These are phyloP conservation scores for Wickerhamomyces chambardii DNA, from an alignment of 805 yeast species.

Conservation along the genomic window DNA sequence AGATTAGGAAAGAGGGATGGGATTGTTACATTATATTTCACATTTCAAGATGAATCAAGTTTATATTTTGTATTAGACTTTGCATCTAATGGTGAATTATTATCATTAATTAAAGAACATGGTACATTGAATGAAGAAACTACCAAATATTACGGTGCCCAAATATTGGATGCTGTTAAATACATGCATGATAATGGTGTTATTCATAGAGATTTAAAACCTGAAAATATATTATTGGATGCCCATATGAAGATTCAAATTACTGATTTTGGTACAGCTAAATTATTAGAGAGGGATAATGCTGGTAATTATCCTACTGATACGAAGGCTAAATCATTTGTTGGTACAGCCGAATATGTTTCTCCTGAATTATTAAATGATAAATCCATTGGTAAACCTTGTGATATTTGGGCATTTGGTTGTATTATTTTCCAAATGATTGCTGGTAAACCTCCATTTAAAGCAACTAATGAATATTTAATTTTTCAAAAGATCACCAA, in stretches of 20 bases:
- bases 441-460: constrained; percentile 86
- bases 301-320: constrained; percentile 55
- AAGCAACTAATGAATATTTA: constrained; percentile 73
- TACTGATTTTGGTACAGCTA: constrained; percentile 85
- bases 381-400: constrained; percentile 79
- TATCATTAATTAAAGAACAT: constrained; percentile 55
- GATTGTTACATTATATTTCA: constrained; percentile 60
- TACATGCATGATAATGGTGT: constrained; percentile 71
- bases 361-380: constrained; percentile 74
- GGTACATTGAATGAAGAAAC: constrained; percentile 69
- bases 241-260: constrained; percentile 51
- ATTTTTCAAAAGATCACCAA: constrained; percentile 79
- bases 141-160: constrained; percentile 61
- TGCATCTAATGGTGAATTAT: constrained; percentile 73
- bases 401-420: constrained; percentile 99
- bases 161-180: constrained; percentile 62
- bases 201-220: constrained; percentile 76
- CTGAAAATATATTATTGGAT: constrained; percentile 70
- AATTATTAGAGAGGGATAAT: constrained; percentile 44
- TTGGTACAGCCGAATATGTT: constrained; percentile 81
- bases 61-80: constrained; percentile 70
- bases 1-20: constrained; percentile 54
- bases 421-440: constrained; percentile 93
- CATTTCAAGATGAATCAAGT: constrained; percentile 71
- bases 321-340: constrained; percentile 70